These are phyloP conservation scores for Actinidia chinensis DNA, from an alignment of 179 eudicot species.

Conservation along the genomic window DNA sequence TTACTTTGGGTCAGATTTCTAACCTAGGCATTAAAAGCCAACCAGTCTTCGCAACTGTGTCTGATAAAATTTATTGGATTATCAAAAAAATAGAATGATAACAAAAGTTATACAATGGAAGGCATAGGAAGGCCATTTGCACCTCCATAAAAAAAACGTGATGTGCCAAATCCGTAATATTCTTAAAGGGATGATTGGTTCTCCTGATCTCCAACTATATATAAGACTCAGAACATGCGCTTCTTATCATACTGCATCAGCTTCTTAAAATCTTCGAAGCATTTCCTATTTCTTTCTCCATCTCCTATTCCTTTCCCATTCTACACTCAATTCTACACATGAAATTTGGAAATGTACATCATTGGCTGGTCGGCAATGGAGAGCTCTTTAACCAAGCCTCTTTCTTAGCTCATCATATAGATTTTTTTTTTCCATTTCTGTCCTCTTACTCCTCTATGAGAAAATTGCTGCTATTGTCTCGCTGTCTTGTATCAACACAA, in stretches of 20 bases:
- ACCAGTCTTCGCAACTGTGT: background rate
- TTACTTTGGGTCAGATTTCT: background rate
- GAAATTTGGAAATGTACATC: background rate
- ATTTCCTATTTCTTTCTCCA: background rate
- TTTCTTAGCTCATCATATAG: background rate
- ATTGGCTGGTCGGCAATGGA: background rate
- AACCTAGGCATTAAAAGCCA: background rate
- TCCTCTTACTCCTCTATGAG: background rate
- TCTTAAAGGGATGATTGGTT: background rate
- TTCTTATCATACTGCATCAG: background rate
- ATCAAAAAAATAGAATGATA: no score
- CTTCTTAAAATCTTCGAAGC: background rate
- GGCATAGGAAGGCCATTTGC: background rate
- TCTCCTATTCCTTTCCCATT: no score
- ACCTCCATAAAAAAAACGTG: background rate
- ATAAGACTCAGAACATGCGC: background rate
- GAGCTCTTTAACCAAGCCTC: conserved; percentile 9
- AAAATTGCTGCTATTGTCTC: conserved; percentile 4
- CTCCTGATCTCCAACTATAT: background rate
- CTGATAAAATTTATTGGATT: no score
- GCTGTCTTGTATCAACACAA: background rate
- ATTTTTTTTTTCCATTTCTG: background rate
- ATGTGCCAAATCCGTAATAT: background rate
- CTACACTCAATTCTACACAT: background rate
- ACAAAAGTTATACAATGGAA: conserved; percentile 7